phyloP scores from a whole-genome alignment of 225 moss, liverwort and hornwort species.

The Marchantia polymorpha region DNA sequence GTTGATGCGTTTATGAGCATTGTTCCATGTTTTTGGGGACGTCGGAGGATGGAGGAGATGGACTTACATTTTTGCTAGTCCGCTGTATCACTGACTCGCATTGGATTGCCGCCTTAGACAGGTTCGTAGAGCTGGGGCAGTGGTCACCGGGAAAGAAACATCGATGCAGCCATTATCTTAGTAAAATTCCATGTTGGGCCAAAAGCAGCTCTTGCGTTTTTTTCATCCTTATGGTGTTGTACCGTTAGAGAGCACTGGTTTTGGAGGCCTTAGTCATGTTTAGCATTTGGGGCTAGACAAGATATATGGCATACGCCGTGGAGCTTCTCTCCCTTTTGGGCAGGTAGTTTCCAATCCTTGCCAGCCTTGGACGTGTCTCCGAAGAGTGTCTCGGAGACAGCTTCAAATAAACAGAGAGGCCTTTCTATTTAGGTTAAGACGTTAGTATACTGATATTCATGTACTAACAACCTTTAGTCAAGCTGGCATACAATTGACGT shows the following conservation, averaged over 20 bases:
- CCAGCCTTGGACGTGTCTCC: too few relatives aligned
- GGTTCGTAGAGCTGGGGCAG: not conserved
- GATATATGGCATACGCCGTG: too few relatives aligned
- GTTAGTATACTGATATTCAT: too few relatives aligned
- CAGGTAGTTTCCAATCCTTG: too few relatives aligned
- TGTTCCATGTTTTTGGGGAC: conserved; percentile 1
- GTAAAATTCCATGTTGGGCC: not conserved
- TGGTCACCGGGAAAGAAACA: not conserved
- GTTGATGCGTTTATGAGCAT: not conserved
- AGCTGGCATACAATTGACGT: too few relatives aligned
- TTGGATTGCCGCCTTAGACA: not conserved
- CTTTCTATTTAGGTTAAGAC: too few relatives aligned
- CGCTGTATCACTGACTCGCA: conserved; percentile 7
- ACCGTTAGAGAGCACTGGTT: conserved; percentile 15
- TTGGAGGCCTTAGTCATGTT: not conserved
- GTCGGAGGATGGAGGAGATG: conserved; percentile 9
- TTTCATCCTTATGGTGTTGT: conserved; percentile 7
- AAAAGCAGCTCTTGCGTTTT: conserved; percentile 6
- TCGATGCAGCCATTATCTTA: not conserved
- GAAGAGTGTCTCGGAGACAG: too few relatives aligned
- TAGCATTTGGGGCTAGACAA: not conserved
- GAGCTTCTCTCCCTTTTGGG: too few relatives aligned
- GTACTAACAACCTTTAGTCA: too few relatives aligned
- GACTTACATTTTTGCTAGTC: conserved; percentile 19
- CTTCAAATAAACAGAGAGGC: too few relatives aligned